Base-by-base conservation (phyloP, 257 asterid genomes). In the Solanum virginianum region DNA sequence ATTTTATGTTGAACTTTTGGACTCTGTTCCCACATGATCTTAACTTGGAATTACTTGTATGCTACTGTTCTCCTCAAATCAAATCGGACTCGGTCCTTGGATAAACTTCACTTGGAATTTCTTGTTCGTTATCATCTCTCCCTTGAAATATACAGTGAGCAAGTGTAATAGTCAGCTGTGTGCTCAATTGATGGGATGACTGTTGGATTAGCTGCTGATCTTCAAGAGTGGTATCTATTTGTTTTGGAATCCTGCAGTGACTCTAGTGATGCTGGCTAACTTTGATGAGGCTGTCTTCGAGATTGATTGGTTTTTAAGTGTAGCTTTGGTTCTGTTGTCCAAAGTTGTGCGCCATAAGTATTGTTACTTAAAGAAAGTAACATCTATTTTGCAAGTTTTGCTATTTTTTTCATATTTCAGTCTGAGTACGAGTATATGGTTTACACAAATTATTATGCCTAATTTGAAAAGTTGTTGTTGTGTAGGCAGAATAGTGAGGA, bases 181-280 rank as follows among this genome's bases (percentile, higher is more conserved):
- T 53, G 41, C n/a, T 65, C 15, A 32, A 4, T 22, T 32, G 36
- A 32, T 32, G 36, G 36, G 36, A 32, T 3, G 3, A 32, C 36
- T 32, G 36, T 32, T 32, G 36, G 36, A 32, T 3, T 63, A 11
- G 43, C n/a, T 14, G 11, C 20, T 16, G n/a, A 14, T 26, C 43
- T 26, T 1, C 2, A 6, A 13, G 39, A 32, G 18, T 24, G 20
- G 8, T 13, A 2, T 54, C 14, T 54, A 6, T 54, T 15, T 54
- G 59, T 54, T 63, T 36, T 32, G 18, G 32, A 63, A 26, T 1
- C 10, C 13, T 2, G 71, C 2, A 8, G 3, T 2, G 36, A 32
- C 4, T 6, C 8, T 0, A 3, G 1, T 5, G 43, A 26, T 0
- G 1, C n/a, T 59, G 36, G 11, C 4, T 32, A 32, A 1, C 41